phyloP scores from a whole-genome alignment of 2,329 filamentous ascomycete genomes.

The Hypoxylon sp. region DNA sequence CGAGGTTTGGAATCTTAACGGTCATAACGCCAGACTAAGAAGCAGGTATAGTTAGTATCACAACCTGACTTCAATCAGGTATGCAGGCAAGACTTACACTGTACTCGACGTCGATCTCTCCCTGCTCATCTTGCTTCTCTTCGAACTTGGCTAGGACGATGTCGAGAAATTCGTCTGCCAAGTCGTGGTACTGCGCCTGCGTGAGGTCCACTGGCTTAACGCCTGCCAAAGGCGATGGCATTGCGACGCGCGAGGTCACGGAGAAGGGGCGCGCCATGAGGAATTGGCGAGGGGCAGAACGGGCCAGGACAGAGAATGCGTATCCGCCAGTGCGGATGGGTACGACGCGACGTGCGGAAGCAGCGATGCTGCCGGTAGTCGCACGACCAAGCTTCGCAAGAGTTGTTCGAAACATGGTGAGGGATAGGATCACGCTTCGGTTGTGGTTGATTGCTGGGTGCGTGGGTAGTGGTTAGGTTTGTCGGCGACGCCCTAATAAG shows the following conservation, averaged over 20 bases:
- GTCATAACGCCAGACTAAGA: slow-evolving; percentile 86
- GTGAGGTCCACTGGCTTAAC: slow-evolving; percentile 72
- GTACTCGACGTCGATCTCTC: slow-evolving; percentile 90
- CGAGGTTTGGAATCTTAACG: slow-evolving; percentile 76
- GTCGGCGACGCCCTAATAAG: not conserved
- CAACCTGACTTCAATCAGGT: not conserved
- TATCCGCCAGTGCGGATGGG: slow-evolving; percentile 45
- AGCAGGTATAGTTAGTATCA: slow-evolving; percentile 21
- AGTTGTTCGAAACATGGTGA: slow-evolving; percentile 53
- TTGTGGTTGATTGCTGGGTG: slow-evolving; percentile 1
- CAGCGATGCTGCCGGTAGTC: slow-evolving; percentile 53
- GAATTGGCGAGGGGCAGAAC: slow-evolving; percentile 11
- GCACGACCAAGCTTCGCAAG: slow-evolving; percentile 58
- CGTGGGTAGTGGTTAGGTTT: not conserved
- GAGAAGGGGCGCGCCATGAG: slow-evolving; percentile 41
- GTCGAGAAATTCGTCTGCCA: slow-evolving; percentile 82
- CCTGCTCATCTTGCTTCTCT: slow-evolving; percentile 77
- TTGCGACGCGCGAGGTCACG: slow-evolving; percentile 58
- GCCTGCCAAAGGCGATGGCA: slow-evolving; percentile 43
- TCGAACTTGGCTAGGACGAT: slow-evolving; percentile 74
- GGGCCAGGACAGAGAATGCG: slow-evolving; percentile 39
- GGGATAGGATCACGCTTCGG: not conserved
- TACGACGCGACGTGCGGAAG: slow-evolving; percentile 29
- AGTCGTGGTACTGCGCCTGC: slow-evolving; percentile 80
- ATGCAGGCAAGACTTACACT: slow-evolving; percentile 71